phyloP scores from a whole-genome alignment of 306 rosid genomes.

The Trichosanthes truncata region DNA sequence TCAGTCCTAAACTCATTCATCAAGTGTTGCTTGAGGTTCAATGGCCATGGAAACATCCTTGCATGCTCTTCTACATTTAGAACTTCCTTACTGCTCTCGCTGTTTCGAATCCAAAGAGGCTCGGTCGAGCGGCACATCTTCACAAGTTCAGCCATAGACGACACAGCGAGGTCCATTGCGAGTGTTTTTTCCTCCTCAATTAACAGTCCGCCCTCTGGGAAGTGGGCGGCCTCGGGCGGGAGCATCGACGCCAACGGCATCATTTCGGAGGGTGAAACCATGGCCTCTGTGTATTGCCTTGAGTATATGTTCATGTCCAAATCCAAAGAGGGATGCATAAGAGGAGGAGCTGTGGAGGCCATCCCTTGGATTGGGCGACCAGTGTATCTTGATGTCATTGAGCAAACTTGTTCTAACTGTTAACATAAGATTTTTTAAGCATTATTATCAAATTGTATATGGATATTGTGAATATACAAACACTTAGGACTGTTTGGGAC shows the following conservation, averaged over 20 bases:
- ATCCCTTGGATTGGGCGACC: constrained; percentile 48
- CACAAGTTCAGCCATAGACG: constrained; percentile 52
- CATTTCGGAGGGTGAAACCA: constrained; percentile 32
- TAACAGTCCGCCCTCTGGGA: constrained; percentile 34
- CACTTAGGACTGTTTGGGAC: no score
- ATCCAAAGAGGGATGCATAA: constrained; percentile 55
- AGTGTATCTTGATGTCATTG: constrained; percentile 52
- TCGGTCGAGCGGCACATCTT: constrained; percentile 53
- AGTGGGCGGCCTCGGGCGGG: constrained; percentile 38
- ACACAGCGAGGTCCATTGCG: constrained; percentile 59
- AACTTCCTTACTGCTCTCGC: constrained; percentile 45
- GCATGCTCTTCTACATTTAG: constrained; percentile 70
- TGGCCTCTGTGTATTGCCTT: constrained; percentile 48
- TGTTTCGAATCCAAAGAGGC: constrained; percentile 61
- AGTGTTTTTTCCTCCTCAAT: constrained; percentile 67
- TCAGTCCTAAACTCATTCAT: constrained; percentile 49
- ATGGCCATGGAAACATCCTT: constrained; percentile 48
- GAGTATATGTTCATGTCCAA: constrained; percentile 84
- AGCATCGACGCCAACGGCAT: constrained; percentile 59
- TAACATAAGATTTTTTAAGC: neutral
- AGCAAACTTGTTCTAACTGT: constrained; percentile 70
- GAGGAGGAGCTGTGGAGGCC: constrained; percentile 25
- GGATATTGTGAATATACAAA: no score
- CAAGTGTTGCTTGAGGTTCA: constrained; percentile 38
- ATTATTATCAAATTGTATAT: neutral